These are phyloP conservation scores for Rhizomucor miehei DNA, from an alignment of 371 early-diverging fungal species.

Conservation along the genomic window DNA sequence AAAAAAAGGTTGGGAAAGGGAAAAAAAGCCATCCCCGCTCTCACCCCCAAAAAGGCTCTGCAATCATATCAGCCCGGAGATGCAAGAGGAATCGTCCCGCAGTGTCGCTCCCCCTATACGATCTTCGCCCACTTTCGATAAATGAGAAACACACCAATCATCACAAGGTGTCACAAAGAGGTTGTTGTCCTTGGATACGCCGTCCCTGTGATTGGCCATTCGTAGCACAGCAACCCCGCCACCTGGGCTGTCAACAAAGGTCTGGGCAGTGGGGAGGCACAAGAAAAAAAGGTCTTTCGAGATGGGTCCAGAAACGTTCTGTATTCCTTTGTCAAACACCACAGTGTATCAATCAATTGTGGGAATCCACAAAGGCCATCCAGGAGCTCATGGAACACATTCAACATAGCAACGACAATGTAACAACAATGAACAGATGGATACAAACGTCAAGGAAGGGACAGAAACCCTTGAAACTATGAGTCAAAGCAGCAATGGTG, in stretches of 20 bases:
- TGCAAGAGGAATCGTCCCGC: too few species aligned
- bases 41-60: neutral
- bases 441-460: neutral
- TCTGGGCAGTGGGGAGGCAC: too few species aligned
- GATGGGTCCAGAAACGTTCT: too few species aligned
- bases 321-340: too few species aligned
- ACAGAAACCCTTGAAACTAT: neutral
- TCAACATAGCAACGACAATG: too few species aligned
- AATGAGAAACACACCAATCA: constrained; percentile 5
- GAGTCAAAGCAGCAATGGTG: too few species aligned
- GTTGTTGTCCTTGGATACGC: neutral
- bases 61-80: too few species aligned
- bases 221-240: constrained; percentile 5
- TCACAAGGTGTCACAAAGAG: neutral
- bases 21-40: neutral
- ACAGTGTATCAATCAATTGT: too few species aligned
- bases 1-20: constrained; percentile 3
- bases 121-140: neutral
- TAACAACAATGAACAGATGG: neutral
- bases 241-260: neutral
- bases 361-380: too few species aligned
- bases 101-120: too few species aligned
- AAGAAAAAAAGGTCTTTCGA: too few species aligned
- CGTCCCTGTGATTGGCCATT: neutral
- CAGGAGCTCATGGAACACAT: too few species aligned